These are phyloP conservation scores for Phytomonas sp. DNA, from an alignment of 208 protist species.

Conservation along the genomic window DNA sequence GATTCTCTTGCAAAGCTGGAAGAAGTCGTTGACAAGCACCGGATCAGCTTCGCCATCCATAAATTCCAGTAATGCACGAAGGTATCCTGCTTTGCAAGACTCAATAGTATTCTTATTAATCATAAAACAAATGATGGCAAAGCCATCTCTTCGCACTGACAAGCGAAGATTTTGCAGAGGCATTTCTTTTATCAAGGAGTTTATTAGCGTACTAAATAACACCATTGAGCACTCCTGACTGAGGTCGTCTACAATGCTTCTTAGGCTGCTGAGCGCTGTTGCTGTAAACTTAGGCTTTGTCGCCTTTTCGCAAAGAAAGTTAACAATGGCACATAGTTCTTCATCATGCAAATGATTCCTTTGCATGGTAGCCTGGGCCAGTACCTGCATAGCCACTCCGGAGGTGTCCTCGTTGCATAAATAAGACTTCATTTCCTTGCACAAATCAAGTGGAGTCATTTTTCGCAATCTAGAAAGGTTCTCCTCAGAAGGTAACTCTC, in stretches of 20 bases:
- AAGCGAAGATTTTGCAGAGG: slow-evolving; percentile 24
- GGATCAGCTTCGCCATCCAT: slow-evolving; percentile 78
- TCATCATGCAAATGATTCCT: slow-evolving; percentile 16
- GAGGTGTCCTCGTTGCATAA: slow-evolving; percentile 34
- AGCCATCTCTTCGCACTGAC: slow-evolving; percentile 20
- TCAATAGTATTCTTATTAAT: slow-evolving; percentile 14
- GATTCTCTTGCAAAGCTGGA: slow-evolving; percentile 35
- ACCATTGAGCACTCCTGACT: slow-evolving; percentile 11
- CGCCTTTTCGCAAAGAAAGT: slow-evolving; percentile 43
- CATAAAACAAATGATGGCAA: slow-evolving; percentile 18
- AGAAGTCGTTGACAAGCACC: slow-evolving; percentile 40
- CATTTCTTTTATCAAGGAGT: slow-evolving; percentile 14
- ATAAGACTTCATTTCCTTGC: slow-evolving; percentile 25
- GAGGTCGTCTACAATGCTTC: slow-evolving; percentile 25
- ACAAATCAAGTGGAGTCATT: slow-evolving; percentile 32
- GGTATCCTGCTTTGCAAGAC: slow-evolving; percentile 11
- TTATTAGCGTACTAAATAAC: slow-evolving; percentile 12
- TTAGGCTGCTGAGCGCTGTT: slow-evolving; percentile 25
- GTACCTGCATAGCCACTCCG: slow-evolving; percentile 30
- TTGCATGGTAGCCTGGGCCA: slow-evolving; percentile 22
- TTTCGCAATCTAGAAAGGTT: background rate
- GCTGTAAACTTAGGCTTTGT: slow-evolving; percentile 23
- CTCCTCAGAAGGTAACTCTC: background rate
- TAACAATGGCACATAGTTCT: slow-evolving; percentile 37
- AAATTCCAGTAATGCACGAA: slow-evolving; percentile 32